Evolutionary conservation across 2,329 filamentous ascomycete species (phyloP), one percentile per base, ranked within the genome.

Genomic region (Monilinia polystroma): DNA sequence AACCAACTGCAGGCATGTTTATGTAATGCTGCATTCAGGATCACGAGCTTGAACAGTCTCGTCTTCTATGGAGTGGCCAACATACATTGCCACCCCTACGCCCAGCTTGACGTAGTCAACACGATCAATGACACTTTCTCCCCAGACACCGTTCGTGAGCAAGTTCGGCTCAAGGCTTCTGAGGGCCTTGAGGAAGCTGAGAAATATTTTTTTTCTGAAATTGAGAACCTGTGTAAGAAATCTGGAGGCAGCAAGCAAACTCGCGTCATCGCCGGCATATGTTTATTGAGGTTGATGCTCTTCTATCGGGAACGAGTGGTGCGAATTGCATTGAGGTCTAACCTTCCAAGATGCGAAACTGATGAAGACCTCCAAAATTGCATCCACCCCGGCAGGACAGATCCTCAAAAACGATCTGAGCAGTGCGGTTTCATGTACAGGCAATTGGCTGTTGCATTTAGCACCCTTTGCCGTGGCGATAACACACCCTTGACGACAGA

Each of bases 1-100:
- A 64, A 47, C 59, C 62, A 26, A 53, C 7, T 1, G 12, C 6
- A 68, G 68, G 66, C 68, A 41, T 16, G 56, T 26, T 54, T 72
- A 20, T 59, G 64, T 45, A 56, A 66, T 38, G 49, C 67, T 8
- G 67, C 69, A 2, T 58, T 64, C 12, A 65, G 66, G 12, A 67
- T 72, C n/a, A 68, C 67, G 47, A 69, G 64, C 51, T 55, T 72
- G 7, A 70, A 68, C n/a, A 67, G 67, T 12, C 59, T 72, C 35
- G 70, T 68, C 1, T 64, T 67, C 10, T 72, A 71, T 43, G 69
- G 70, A n/a, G 69, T 67, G 8, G 62, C 70, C 10, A 67, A 71
- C 18, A 45, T 71, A 4, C 58, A 65, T 41, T 62, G 58, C 14
- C 58, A 62, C 47, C 58, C 58, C 5, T 18, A 62, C 16, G 29